phyloP scores from a whole-genome alignment of 73 alveolate genomes.

The Stentor roeselii region DNA sequence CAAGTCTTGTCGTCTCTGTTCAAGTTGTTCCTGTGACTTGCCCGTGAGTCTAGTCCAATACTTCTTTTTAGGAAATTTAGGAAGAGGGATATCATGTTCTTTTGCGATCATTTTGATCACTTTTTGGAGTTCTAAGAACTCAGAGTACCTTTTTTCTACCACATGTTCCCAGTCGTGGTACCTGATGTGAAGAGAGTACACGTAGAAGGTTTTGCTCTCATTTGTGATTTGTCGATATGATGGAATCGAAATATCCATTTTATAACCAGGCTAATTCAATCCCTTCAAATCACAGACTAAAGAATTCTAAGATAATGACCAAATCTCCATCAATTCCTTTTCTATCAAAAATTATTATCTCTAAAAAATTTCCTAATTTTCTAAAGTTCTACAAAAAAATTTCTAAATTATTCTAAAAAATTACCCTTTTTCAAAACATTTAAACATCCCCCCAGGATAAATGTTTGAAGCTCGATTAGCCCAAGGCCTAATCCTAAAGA shows the following conservation, averaged over 20 bases:
- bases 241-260: neutral
- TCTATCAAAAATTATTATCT: too few species aligned
- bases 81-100: neutral
- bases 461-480: conserved; percentile 95
- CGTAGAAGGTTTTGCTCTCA: neutral
- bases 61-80: conserved; percentile 3
- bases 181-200: neutral
- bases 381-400: too few species aligned
- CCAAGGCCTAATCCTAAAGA: conserved; percentile 87
- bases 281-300: too few species aligned
- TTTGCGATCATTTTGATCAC: neutral
- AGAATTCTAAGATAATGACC: too few species aligned
- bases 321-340: too few species aligned
- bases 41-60: neutral
- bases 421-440: too few species aligned
- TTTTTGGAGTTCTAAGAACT: conserved; percentile 6
- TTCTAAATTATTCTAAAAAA: too few species aligned
- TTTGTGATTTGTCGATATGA: neutral
- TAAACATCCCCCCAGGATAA: too few species aligned
- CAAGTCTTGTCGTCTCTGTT: conserved; percentile 1
- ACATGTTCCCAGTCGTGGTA: conserved; percentile 5
- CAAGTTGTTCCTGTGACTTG: neutral
- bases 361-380: too few species aligned
- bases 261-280: neutral
- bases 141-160: conserved; percentile 14